Base-by-base conservation (phyloP, 2,329 filamentous ascomycete genomes). In the Ophiostoma fasciatum region DNA sequence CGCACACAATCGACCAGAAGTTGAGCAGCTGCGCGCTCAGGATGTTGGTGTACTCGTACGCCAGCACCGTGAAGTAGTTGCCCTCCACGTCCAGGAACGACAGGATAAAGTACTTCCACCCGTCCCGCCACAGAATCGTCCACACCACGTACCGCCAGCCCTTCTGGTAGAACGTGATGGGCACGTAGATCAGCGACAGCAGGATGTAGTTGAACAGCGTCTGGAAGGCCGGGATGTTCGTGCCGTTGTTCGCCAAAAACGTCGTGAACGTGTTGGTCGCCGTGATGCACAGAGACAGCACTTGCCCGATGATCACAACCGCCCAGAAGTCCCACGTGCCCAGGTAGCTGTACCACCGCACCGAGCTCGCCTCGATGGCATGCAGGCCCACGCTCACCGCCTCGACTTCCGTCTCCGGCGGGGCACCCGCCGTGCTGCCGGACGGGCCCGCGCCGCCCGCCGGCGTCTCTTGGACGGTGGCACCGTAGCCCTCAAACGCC, bases 1-100 rank as follows among this genome's bases (percentile, higher is more conserved):
- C 90, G 43, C 88, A 77, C 34, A 93, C 82, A 47, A 98, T 96
- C 48, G 87, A 82, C 88, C 88, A 96, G 63, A 96, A 96, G 67
- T 94, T 94, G 61, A 98, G 84, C 35, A 98, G 71, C 65, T 96
- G 87, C 13, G 85, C 85, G 15, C 81, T 90, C 33, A 96, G 69
- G 48, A 94, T 79, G 50, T 87, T 94, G 37, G 88, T 94, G 64
- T 92, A 76, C 41, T 80, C 71, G 63, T 96, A 98, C 5, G 88
- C 90, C 33, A 94, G 69, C 34, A 98, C 88, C 50, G 87, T 87
- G 55, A 96, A 96, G 65, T 94, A 98, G 62, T 98, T 98, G 42
- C 90, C 90, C 60, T 94, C 73, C 33, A 96, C 88, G 53, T 98
- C 90, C 48, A 90, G 71, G 58, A 96, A 94, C 35, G 82, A 76